A percentile compares a stretch with the other conserved stretches of the same genome.
Conservation (phyloP, 805 yeast species). For the Metschnikowia henanensis region DNA sequence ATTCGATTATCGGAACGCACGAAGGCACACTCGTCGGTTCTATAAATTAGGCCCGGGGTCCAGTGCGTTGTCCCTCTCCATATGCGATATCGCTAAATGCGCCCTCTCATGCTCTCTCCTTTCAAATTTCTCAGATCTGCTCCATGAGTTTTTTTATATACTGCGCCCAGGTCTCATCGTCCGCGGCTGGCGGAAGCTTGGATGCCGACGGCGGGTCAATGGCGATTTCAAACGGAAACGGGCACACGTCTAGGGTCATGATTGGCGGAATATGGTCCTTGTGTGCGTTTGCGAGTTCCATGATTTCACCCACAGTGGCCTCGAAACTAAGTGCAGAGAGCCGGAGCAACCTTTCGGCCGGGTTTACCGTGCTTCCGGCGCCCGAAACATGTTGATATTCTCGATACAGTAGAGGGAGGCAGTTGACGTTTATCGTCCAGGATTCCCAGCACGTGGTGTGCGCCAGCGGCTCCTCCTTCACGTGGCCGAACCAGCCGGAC, state of each 20-base stretch:
- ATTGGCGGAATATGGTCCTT: conserved; percentile 76
- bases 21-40: too few species aligned
- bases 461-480: conserved; percentile 28
- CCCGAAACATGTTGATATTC: conserved; percentile 10
- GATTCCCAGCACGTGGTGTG: conserved; percentile 63
- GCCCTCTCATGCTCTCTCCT: too few species aligned
- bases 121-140: conserved; percentile 7
- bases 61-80: too few species aligned
- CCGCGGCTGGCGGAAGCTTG: conserved; percentile 15
- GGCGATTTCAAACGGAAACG: conserved; percentile 53
- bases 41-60: too few species aligned
- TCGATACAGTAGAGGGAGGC: conserved; percentile 31
- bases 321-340: conserved; percentile 41
- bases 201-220: conserved; percentile 19
- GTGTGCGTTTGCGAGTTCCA: conserved; percentile 51
- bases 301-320: conserved; percentile 43
- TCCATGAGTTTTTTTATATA: conserved; percentile 27
- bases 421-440: conserved; percentile 58
- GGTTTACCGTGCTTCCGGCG: conserved; percentile 12
- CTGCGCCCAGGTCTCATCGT: conserved; percentile 42
- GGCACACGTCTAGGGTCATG: conserved; percentile 60
- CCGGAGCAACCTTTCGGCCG: conserved; percentile 25
- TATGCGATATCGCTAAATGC: too few species aligned
- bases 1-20: too few species aligned
- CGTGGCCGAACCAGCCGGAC: conserved; percentile 54